These are phyloP conservation scores for Podaxis sp. DNA, from an alignment of 768 basidiomycete genomes.

Conservation along the genomic window DNA sequence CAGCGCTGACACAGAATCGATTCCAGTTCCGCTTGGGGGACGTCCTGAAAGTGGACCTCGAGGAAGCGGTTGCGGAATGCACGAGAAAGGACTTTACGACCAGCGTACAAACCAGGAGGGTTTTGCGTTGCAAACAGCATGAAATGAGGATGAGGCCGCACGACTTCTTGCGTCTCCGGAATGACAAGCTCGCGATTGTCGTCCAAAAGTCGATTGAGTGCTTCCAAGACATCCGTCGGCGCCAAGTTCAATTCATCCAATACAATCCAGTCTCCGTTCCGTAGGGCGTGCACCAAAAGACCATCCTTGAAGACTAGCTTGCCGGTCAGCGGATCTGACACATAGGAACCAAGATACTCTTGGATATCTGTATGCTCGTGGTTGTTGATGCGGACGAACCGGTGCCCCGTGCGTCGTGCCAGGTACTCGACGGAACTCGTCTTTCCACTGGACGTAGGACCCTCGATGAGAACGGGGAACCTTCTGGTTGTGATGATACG, in stretches of 20 bases:
- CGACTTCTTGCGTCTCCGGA: slow-evolving; percentile 93
- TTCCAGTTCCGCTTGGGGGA: slow-evolving; percentile 91
- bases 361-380: slow-evolving; percentile 99
- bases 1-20: slow-evolving; percentile 92
- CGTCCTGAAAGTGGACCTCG: slow-evolving; percentile 96
- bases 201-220: slow-evolving; percentile 92
- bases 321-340: slow-evolving; percentile 90
- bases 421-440: slow-evolving; percentile 97
- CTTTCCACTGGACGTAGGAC: slow-evolving; percentile 96
- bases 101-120: slow-evolving; percentile 93
- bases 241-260: slow-evolving; percentile 97
- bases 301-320: slow-evolving; percentile 95
- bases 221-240: slow-evolving; percentile 96
- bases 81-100: slow-evolving; percentile 90
- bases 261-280: slow-evolving; percentile 95
- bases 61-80: slow-evolving; percentile 97
- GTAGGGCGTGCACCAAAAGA: slow-evolving; percentile 86
- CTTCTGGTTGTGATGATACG: slow-evolving; percentile 84
- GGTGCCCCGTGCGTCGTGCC: slow-evolving; percentile 89
- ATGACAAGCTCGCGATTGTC: slow-evolving; percentile 96
- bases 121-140: slow-evolving; percentile 99
- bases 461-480: slow-evolving; percentile 96
- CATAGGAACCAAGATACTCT: slow-evolving; percentile 96
- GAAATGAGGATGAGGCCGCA: slow-evolving; percentile 92
- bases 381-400: slow-evolving; percentile 97